Base-by-base conservation (phyloP, 352 stramenopile species). In the Phytophthora cryptogea region DNA sequence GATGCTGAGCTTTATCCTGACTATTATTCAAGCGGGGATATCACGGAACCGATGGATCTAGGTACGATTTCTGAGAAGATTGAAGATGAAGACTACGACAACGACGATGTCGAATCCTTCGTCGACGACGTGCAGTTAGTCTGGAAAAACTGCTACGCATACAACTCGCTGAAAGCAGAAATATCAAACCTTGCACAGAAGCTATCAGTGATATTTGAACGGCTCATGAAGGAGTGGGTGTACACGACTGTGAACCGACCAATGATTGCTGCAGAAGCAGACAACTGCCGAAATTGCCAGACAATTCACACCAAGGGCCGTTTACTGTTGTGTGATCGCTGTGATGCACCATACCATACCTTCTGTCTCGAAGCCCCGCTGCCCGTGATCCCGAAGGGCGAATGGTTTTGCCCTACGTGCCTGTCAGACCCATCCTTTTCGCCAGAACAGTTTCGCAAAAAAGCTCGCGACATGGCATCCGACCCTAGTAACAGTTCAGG, bases 71-170 rank as follows among this genome's bases (percentile, higher is more conserved):
- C 80, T 11, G 84, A 94, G 61, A 95, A 94, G 48, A 70, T 95
- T 30, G 74, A 91, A 58, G 83, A 92, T 57, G 83, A 93, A 56
- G 86, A 95, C 37, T 95, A 95, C 48, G 84, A 92, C 48, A 76
- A 86, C 40, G 83, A 94, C 45, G 86, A 92, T 31, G 74, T 93
- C 5, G 84, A 92, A 14, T 75, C 76, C 2, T 92, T 95, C 48
- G 69, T 94, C 5, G 86, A 94, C 10, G 86, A 95, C 49, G 83
- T 95, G 14, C 54, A 83, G 26, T 54, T 93, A 14, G 82, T 95
- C 13, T 94, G 83, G 84, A 94, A 85, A 70, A 95, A 95, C 33
- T 95, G 86, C 44, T 92, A 85, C 58, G 71, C 81, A 23, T 95
- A 90, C 73, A 95, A 95, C 44, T 92, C 83, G 23, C 46, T 88